These are phyloP conservation scores for Fusarium chaquense DNA, from an alignment of 2,329 filamentous ascomycete species.

Conservation along the genomic window DNA sequence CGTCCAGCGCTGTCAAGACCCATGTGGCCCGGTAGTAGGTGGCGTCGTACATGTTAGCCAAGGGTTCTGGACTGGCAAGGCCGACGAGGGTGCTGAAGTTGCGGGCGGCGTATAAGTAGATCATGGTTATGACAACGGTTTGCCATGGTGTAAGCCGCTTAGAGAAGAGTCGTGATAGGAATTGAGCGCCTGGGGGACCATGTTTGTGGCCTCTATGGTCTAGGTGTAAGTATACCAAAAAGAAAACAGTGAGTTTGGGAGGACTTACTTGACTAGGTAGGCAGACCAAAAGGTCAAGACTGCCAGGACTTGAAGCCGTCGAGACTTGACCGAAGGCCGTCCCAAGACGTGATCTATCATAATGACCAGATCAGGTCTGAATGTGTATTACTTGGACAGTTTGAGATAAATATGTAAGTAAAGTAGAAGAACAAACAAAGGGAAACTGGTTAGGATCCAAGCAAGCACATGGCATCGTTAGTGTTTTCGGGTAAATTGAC, in stretches of 20 bases:
- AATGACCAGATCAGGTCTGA: conserved; percentile 17
- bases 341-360: conserved; percentile 92
- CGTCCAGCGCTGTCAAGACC: conserved; percentile 93
- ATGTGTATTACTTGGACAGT: not conserved
- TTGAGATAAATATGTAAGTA: not conserved
- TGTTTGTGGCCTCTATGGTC: conserved; percentile 80
- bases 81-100: conserved; percentile 95
- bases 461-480: conserved; percentile 37
- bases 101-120: conserved; percentile 89
- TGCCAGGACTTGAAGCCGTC: conserved; percentile 90
- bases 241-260: not conserved
- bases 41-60: conserved; percentile 92
- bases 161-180: conserved; percentile 77
- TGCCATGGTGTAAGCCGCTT: conserved; percentile 87
- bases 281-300: conserved; percentile 92
- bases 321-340: conserved; percentile 88
- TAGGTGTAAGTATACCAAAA: conserved; percentile 36
- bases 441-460: conserved; percentile 22
- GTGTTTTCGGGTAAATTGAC: conserved; percentile 21
- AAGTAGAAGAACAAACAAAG: conserved; percentile 18
- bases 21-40: conserved; percentile 97
- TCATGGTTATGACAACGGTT: conserved; percentile 84
- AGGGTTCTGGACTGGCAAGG: conserved; percentile 90
- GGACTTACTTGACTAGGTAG: conserved; percentile 78
- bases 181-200: conserved; percentile 82